phyloP scores from a whole-genome alignment of 2,329 filamentous ascomycete species.

The Cercospora nicotianae region DNA sequence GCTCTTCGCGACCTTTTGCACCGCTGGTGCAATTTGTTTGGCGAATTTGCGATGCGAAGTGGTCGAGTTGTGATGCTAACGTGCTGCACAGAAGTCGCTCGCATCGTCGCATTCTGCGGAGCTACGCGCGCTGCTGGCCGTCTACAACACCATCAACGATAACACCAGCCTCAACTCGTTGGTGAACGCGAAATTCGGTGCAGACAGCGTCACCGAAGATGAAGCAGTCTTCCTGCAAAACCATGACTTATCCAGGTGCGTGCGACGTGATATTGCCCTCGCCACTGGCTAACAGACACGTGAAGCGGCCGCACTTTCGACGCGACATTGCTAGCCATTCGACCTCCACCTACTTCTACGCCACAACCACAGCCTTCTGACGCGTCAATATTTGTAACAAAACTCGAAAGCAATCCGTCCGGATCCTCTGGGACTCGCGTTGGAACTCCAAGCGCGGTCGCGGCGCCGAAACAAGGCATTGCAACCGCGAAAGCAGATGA shows the following conservation, averaged over 20 bases:
- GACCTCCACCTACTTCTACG: slow-evolving; percentile 44
- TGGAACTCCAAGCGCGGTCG: slow-evolving; percentile 16
- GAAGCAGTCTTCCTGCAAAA: slow-evolving; percentile 20
- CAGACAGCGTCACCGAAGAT: slow-evolving; percentile 10
- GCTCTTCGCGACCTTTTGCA: not conserved
- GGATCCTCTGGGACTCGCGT: slow-evolving; percentile 18
- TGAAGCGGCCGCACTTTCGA: slow-evolving; percentile 58
- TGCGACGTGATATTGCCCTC: not conserved
- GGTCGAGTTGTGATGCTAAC: slow-evolving; percentile 15
- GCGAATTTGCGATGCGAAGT: not conserved
- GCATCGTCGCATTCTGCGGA: slow-evolving; percentile 19
- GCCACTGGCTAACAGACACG: slow-evolving; percentile 6
- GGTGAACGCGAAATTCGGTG: slow-evolving; percentile 10
- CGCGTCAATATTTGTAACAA: slow-evolving; percentile 32
- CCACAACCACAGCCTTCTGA: slow-evolving; percentile 32
- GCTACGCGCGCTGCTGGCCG: slow-evolving; percentile 16
- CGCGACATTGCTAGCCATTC: slow-evolving; percentile 42
- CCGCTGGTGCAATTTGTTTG: not conserved
- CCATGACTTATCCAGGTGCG: slow-evolving; percentile 19
- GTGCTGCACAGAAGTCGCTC: slow-evolving; percentile 9
- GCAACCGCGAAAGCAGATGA: slow-evolving; percentile 8
- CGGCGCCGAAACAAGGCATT: slow-evolving; percentile 24
- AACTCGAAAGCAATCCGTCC: slow-evolving; percentile 25
- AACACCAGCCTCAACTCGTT: slow-evolving; percentile 17
- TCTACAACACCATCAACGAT: slow-evolving; percentile 18